These are phyloP conservation scores for Amphicarpaea edgeworthii DNA, from an alignment of 306 rosid species.

Conservation along the genomic window DNA sequence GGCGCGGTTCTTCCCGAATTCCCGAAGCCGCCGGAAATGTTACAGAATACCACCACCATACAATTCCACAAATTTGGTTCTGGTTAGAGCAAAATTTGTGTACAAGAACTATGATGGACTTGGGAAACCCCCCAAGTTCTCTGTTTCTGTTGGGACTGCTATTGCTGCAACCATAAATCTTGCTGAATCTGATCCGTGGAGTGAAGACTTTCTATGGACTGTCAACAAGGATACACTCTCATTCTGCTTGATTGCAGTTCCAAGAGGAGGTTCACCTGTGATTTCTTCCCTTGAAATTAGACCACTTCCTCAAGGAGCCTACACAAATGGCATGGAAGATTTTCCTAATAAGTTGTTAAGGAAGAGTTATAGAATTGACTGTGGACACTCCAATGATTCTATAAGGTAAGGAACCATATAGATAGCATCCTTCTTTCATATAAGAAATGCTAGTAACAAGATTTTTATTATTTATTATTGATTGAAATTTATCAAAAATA, in stretches of 20 bases:
- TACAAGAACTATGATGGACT: slow-evolving; percentile 84
- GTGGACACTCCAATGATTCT: slow-evolving; percentile 72
- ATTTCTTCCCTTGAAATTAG: slow-evolving; percentile 83
- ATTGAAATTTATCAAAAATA: too few species aligned
- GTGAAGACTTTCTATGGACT: slow-evolving; percentile 84
- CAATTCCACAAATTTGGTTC: slow-evolving; percentile 66
- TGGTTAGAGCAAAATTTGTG: slow-evolving; percentile 76
- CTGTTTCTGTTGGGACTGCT: slow-evolving; percentile 86
- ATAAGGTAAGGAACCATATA: slow-evolving; percentile 61
- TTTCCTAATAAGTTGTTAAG: slow-evolving; percentile 64
- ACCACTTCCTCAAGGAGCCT: slow-evolving; percentile 82
- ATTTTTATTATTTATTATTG: too few species aligned
- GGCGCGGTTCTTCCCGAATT: slow-evolving; percentile 65
- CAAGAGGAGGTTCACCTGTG: slow-evolving; percentile 68
- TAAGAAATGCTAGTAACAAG: neutral
- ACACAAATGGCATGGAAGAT: slow-evolving; percentile 65
- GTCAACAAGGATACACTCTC: slow-evolving; percentile 60
- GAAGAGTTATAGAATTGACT: slow-evolving; percentile 76
- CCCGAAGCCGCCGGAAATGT: slow-evolving; percentile 60
- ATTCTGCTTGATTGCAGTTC: slow-evolving; percentile 68
- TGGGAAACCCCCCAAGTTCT: slow-evolving; percentile 73
- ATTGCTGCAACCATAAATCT: slow-evolving; percentile 64
- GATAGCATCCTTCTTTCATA: neutral
- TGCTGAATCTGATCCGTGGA: slow-evolving; percentile 70
- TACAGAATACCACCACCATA: slow-evolving; percentile 64